Evolutionary conservation across 2,329 filamentous ascomycete genomes (phyloP).

Genomic region (Xylaria sp.): DNA sequence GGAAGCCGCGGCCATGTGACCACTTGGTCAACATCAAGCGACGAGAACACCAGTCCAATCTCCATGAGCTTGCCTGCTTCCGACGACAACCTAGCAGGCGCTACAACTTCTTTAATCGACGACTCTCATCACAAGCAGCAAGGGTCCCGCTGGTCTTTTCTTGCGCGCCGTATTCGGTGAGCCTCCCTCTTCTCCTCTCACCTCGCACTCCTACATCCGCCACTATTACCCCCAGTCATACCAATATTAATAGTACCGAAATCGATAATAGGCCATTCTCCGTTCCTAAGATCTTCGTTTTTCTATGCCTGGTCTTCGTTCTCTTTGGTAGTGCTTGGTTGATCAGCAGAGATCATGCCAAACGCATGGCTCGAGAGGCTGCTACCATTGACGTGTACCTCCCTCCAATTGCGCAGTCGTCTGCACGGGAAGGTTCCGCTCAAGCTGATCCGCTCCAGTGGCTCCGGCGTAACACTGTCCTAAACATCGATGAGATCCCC

Average conservation of each 20-base stretch:
- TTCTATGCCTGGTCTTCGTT: slow-evolving; percentile 38
- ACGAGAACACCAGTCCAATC: slow-evolving; percentile 33
- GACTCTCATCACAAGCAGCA: slow-evolving; percentile 33
- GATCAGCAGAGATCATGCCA: slow-evolving; percentile 37
- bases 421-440: slow-evolving; percentile 23
- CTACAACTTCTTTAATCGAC: slow-evolving; percentile 33
- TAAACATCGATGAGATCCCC: slow-evolving; percentile 37
- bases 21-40: slow-evolving; percentile 39
- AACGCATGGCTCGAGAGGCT: slow-evolving; percentile 26
- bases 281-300: slow-evolving; percentile 40
- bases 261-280: slow-evolving; percentile 41
- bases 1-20: slow-evolving; percentile 25
- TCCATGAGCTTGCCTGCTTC: slow-evolving; percentile 28
- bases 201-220: background rate
- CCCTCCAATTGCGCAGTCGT: slow-evolving; percentile 42
- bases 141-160: slow-evolving; percentile 34
- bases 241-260: slow-evolving; percentile 44
- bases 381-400: slow-evolving; percentile 41
- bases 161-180: slow-evolving; percentile 44
- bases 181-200: slow-evolving; percentile 20
- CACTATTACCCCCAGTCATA: slow-evolving; percentile 11
- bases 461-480: slow-evolving; percentile 46
- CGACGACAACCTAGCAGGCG: slow-evolving; percentile 26
- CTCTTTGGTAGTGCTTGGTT: slow-evolving; percentile 42
- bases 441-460: slow-evolving; percentile 41